Percentiles rank a stretch among this genome's conserved stretches.
Conservation (phyloP, 169 alveolate species). For the Eimeria tenella region DNA sequence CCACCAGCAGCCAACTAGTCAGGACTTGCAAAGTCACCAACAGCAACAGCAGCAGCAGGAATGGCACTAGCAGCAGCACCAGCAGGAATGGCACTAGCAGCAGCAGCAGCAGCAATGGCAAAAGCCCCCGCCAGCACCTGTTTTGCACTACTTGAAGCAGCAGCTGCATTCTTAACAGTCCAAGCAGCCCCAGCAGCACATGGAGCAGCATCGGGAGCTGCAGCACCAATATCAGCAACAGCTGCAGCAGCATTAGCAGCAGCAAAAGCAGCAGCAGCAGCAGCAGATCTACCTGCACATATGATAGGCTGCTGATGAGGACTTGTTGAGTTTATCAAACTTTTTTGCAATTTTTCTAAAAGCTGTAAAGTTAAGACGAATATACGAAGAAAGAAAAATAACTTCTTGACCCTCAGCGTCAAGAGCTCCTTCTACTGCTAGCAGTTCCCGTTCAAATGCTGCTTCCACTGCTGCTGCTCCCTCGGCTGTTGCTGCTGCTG, state of each 20-base stretch:
- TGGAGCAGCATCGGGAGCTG: slow-evolving; percentile 2
- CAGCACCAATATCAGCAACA: slow-evolving; percentile 2
- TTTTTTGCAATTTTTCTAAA: slow-evolving; percentile 88
- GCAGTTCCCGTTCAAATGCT: background rate
- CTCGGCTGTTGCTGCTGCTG: background rate
- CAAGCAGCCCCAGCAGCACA: background rate
- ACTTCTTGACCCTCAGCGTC: slow-evolving; percentile 80
- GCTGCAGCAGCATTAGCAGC: slow-evolving; percentile 5
- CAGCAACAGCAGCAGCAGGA: background rate
- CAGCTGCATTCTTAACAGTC: background rate
- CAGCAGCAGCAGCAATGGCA: background rate
- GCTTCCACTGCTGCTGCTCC: slow-evolving; percentile 20
- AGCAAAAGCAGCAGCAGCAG: background rate
- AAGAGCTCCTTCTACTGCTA: slow-evolving; percentile 61
- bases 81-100: background rate
- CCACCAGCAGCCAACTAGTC: background rate
- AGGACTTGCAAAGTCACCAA: background rate
- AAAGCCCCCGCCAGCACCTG: background rate
- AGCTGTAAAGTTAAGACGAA: slow-evolving; percentile 84
- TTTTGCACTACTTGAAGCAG: background rate
- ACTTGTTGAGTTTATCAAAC: slow-evolving; percentile 85
- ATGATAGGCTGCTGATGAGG: slow-evolving; percentile 78
- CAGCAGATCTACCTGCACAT: slow-evolving; percentile 18
- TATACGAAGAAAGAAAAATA: slow-evolving; percentile 83
- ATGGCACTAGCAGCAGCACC: background rate